Base-by-base conservation (phyloP, 768 basidiomycete genomes). In the Clavulina sp. region DNA sequence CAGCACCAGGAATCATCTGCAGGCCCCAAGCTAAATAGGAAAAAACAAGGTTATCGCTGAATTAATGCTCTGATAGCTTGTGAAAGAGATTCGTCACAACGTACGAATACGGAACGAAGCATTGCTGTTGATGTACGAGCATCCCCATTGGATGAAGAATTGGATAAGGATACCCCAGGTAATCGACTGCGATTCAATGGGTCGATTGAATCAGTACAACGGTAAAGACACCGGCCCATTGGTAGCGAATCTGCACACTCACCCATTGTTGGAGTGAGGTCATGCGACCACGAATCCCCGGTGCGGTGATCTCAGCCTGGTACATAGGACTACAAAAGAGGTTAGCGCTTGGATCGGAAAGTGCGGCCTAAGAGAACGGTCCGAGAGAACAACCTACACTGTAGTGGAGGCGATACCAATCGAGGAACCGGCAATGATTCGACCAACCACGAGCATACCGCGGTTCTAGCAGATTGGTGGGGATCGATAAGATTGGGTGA, bases 101-200 rank as follows among this genome's bases (percentile, higher is more conserved):
- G n/a, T n/a, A n/a, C n/a, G 83, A 57, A 85, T 79, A 24, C 82
- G 77, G 73, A 84, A 85, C 0, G 81, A 81, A 0, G 80, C 80
- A 9, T 62, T 69, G 30, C 81, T 78, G 19, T 77, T 64, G 61
- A 84, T 80, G 61, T 79, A 79, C 5, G 80, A 83, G 61, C 77
- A 80, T 5, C 80, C 81, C 54, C 82, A 52, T 23, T 52, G 48
- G 26, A 52, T 52, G 29, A 56, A 58, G 43, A 51, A 57, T 36
- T 50, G 50, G 33, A 53, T 53, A 6, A 56, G 49, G 32, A 82
- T 82, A 65, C 80, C 80, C 79, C 83, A 82, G 0, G 81, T 81
- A 59, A 81, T 82, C 2, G 79, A 59, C 59, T 36, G 28, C 44
- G 40, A 49, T 41, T 52, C 70, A 68, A 58, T 72, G 70, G 3